A percentile compares a stretch with the other conserved stretches of the same genome.
phyloP scores from a whole-genome alignment of 2,329 filamentous ascomycete genomes.

The Sporothrix euskadiensis region DNA sequence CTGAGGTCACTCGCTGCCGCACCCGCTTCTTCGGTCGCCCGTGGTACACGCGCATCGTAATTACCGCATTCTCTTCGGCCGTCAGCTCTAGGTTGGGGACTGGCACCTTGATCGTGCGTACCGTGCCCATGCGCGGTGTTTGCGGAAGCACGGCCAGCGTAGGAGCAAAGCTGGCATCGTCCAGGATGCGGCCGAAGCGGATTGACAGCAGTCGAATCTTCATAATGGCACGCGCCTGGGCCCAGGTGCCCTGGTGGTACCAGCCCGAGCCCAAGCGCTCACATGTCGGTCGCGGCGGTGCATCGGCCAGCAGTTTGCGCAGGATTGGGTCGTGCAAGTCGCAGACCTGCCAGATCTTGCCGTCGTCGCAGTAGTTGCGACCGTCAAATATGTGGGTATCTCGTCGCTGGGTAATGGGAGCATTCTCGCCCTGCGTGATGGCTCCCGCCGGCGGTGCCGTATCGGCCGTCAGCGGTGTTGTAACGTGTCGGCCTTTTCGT shows the following conservation, averaged over 20 bases:
- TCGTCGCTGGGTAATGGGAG: not conserved
- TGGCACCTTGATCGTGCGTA: conserved; percentile 41
- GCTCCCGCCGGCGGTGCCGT: not conserved
- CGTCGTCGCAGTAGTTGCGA: conserved; percentile 69
- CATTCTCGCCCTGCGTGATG: conserved; percentile 32
- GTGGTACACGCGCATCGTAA: conserved; percentile 30
- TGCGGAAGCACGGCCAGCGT: conserved; percentile 41
- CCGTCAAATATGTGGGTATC: conserved; percentile 82
- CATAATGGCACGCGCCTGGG: conserved; percentile 84
- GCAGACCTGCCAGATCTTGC: conserved; percentile 91
- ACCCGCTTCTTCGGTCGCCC: conserved; percentile 28
- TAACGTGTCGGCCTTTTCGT: not conserved
- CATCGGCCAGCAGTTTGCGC: conserved; percentile 62
- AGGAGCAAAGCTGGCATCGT: conserved; percentile 40
- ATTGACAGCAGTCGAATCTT: conserved; percentile 77
- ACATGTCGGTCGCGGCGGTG: conserved; percentile 59
- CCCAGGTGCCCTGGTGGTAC: conserved; percentile 78
- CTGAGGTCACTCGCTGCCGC: conserved; percentile 28
- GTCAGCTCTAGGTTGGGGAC: conserved; percentile 46
- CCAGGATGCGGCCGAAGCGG: conserved; percentile 55
- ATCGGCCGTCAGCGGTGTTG: conserved; percentile 5
- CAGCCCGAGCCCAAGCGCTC: conserved; percentile 71
- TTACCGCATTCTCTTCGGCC: conserved; percentile 38
- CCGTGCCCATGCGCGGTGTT: conserved; percentile 37
- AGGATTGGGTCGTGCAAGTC: conserved; percentile 84